Evolutionary conservation across 2,329 filamentous ascomycete species (phyloP).

Genomic region (Hypoxylon sp.): DNA sequence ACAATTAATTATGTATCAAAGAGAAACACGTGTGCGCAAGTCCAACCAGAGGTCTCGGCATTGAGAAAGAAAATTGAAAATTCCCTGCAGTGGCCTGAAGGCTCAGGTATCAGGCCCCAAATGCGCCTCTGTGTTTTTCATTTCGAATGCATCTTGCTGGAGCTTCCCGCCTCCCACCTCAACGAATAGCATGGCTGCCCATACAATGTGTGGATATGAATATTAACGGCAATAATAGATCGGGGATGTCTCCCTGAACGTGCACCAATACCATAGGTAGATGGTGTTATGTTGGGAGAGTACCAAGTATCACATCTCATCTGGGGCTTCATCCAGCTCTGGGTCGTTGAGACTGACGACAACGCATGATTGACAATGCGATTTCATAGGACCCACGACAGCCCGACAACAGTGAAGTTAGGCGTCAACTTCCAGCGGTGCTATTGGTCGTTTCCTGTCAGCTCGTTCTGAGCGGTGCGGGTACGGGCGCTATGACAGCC

Average conservation of each 20-base stretch:
- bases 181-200: conserved; percentile 11
- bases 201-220: conserved; percentile 8
- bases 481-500: conserved; percentile 16
- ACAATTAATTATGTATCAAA: conserved; percentile 3
- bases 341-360: conserved; percentile 15
- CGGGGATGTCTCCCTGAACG: neutral
- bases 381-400: conserved; percentile 23
- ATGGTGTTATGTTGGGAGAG: conserved; percentile 10
- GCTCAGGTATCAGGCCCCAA: conserved; percentile 18
- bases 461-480: conserved; percentile 10
- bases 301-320: conserved; percentile 13
- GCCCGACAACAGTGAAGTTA: conserved; percentile 13
- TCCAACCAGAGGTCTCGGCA: conserved; percentile 3
- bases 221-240: neutral
- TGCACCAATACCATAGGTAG: conserved; percentile 11
- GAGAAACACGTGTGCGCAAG: conserved; percentile 13
- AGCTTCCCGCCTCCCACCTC: too few species aligned
- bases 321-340: conserved; percentile 6
- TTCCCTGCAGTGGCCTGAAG: conserved; percentile 9
- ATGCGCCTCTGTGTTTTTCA: conserved; percentile 11
- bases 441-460: conserved; percentile 12
- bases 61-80: neutral
- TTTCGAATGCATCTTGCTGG: conserved; percentile 18
- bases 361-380: conserved; percentile 10
- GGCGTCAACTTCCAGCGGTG: conserved; percentile 1